A percentile compares a stretch with the other conserved stretches of the same genome.
Evolutionary conservation across 1,284 basidiomycete species (phyloP).

Genomic region (Ustilago loliicola): DNA sequence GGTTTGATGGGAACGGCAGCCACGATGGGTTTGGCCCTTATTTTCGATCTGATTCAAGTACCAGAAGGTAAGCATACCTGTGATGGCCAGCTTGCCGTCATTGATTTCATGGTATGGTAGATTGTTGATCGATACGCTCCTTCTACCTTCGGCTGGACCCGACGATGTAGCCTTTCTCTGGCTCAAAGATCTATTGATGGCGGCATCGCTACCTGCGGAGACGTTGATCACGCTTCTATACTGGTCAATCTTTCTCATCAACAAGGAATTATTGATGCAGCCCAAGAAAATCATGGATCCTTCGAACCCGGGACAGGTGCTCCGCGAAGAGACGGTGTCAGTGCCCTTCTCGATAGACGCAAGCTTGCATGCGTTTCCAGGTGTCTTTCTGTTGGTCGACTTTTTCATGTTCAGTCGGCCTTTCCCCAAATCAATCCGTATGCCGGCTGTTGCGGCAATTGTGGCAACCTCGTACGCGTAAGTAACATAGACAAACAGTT

Average conservation of each 20-base stretch:
- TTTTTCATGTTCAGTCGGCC: conserved; percentile 38
- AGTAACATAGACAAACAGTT: no score
- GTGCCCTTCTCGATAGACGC: conserved; percentile 54
- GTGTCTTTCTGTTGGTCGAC: conserved; percentile 54
- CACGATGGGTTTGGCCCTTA: conserved; percentile 26
- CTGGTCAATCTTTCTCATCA: conserved; percentile 51
- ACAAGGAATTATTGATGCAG: conserved; percentile 53
- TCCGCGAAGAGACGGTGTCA: conserved; percentile 39
- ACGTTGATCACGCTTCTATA: conserved; percentile 56
- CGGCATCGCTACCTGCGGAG: conserved; percentile 49
- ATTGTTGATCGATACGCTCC: neutral
- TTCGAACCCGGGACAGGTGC: conserved; percentile 51
- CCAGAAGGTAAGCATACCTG: conserved; percentile 28
- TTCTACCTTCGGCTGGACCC: no score
- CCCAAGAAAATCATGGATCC: conserved; percentile 47
- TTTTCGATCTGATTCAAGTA: conserved; percentile 20
- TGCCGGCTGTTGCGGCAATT: conserved; percentile 8
- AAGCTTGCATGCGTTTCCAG: conserved; percentile 57
- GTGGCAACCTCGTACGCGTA: conserved; percentile 25
- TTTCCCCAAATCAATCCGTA: conserved; percentile 25
- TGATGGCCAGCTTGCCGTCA: neutral
- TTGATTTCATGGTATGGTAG: no score
- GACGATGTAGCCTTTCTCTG: conserved; percentile 13
- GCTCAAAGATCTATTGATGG: conserved; percentile 36
- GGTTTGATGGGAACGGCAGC: conserved; percentile 26